Base-by-base conservation (phyloP, 2,329 filamentous ascomycete species). In the Trichocomaceae sp. region DNA sequence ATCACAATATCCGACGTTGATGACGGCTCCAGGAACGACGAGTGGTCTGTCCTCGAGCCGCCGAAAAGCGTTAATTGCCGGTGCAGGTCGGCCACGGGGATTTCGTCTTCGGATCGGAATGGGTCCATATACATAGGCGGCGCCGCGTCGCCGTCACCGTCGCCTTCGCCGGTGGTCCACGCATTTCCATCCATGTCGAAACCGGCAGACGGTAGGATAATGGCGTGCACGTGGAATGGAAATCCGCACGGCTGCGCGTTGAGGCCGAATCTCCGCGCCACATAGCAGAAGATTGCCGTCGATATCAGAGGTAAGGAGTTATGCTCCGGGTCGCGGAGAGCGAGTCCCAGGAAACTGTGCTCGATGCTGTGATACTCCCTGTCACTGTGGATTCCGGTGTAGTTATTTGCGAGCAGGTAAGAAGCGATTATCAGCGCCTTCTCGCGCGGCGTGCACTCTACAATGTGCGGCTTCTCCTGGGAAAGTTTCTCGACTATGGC, bases 291-390 rank as follows among this genome's bases (percentile, higher is more conserved):
- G 59, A 97, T 95, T 57, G 86, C 86, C 54, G 86, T 86, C 1
- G 90, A 93, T 58, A 96, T 86, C 50, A 96, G 79, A 1, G 92
- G 93, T 8, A 96, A 78, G 1, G 90, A 92, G 26, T 88, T 84
- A 64, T 95, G 90, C 0, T 81, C 79, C 6, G 81, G 73, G 49
- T 87, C 84, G 35, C 83, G 84, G 44, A 97, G 76, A 3, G 88
- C 89, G 58, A 95, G 78, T 9, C 90, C 90, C 54, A 99, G 84
- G 62, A 96, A 88, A 63, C 88, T 95, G 70, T 97, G 95, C 58
- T 88, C 83, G 56, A 97, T 72, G 56, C 86, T 85, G 62, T 89
- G 84, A 67, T 93, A 96, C 53, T 86, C 82, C 42, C 75, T 68
- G 7, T 83, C 81, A n/a, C 83, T 73, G n/a, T 79, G 77, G 55